phyloP scores from a whole-genome alignment of 2,329 filamentous ascomycete species.

The Apiospora marii region DNA sequence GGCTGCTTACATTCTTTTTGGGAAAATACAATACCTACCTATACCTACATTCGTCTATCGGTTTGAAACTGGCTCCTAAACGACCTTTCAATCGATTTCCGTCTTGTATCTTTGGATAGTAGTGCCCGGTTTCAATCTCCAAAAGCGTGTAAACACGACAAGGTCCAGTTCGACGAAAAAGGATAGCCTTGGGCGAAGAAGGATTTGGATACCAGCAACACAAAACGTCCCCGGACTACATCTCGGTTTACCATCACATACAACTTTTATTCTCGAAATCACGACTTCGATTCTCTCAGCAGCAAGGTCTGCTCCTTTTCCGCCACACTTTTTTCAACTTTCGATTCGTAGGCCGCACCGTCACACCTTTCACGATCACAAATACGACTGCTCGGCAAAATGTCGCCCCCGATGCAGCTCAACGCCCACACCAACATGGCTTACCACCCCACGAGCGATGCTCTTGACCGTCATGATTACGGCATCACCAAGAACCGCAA shows the following conservation, averaged over 20 bases:
- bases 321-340: conserved; percentile 34
- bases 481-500: conserved; percentile 72
- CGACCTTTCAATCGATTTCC: conserved; percentile 18
- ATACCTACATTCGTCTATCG: conserved; percentile 36
- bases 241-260: conserved; percentile 21
- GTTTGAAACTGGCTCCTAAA: conserved; percentile 37
- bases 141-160: conserved; percentile 8
- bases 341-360: conserved; percentile 48
- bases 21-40: conserved; percentile 40
- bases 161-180: background rate
- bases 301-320: conserved; percentile 50
- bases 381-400: conserved; percentile 39
- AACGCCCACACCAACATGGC: conserved; percentile 49
- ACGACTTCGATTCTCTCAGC: conserved; percentile 52
- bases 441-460: conserved; percentile 62
- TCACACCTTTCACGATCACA: conserved; percentile 30
- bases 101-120: conserved; percentile 9
- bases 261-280: conserved; percentile 11
- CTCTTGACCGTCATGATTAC: conserved; percentile 65
- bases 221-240: background rate
- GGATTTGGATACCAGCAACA: conserved; percentile 18
- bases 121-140: conserved; percentile 19
- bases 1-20: conserved; percentile 64
- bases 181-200: conserved; percentile 9
- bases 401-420: conserved; percentile 61